Conservation (phyloP, 305 asterid species). For the Fraxinus nigra region DNA sequence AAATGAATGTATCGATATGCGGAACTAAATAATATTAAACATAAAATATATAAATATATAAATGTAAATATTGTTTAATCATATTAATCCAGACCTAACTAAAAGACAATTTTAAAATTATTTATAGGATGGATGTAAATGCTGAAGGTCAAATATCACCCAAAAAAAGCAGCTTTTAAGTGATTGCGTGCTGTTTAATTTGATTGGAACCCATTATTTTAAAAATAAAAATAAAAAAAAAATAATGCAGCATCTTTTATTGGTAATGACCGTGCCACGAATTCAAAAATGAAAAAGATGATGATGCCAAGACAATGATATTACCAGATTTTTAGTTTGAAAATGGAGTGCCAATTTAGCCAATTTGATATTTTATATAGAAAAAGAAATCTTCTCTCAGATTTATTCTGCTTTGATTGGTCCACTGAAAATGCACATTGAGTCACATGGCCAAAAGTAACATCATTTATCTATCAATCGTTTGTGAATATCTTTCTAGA, state of each 20-base stretch:
- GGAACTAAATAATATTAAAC: too few species aligned
- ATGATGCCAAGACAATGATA: slow-evolving; percentile 34
- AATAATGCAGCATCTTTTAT: not conserved
- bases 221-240: not conserved
- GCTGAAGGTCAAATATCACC: not conserved
- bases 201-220: slow-evolving; percentile 21
- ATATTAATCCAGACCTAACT: too few species aligned
- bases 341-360: not conserved
- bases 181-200: slow-evolving; percentile 20
- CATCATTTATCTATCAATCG: not conserved
- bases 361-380: not conserved
- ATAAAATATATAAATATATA: too few species aligned
- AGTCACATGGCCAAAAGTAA: not conserved
- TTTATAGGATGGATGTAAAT: not conserved
- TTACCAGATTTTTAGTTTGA: slow-evolving; percentile 24
- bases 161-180: not conserved
- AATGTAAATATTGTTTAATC: too few species aligned
- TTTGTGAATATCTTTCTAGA: not conserved
- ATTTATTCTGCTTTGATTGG: slow-evolving; percentile 8
- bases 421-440: not conserved
- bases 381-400: not conserved
- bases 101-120: not conserved
- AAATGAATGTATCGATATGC: too few species aligned
- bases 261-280: slow-evolving; percentile 35
- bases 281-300: slow-evolving; percentile 2